phyloP scores from a whole-genome alignment of 1,284 basidiomycete genomes.

The Cystobasidium slooffiae region DNA sequence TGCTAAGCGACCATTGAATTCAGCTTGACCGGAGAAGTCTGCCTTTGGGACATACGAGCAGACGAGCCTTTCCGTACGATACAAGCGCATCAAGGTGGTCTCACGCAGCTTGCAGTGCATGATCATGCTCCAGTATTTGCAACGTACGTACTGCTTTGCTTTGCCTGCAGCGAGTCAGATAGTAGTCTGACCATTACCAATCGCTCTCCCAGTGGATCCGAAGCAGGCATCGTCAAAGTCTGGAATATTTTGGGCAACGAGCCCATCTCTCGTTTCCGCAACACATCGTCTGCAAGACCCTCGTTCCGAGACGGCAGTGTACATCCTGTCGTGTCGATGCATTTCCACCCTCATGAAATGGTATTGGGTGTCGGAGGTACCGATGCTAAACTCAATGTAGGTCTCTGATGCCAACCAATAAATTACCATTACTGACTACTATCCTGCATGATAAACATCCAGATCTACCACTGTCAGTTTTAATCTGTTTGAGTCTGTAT shows the following conservation, averaged over 20 bases:
- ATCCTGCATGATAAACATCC: no score
- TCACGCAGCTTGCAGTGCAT: slow-evolving; percentile 87
- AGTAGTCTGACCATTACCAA: neutral
- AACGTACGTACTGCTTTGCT: slow-evolving; percentile 65
- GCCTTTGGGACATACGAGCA: slow-evolving; percentile 87
- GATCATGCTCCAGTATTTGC: slow-evolving; percentile 83
- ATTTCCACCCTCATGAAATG: slow-evolving; percentile 55
- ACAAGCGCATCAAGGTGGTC: slow-evolving; percentile 70
- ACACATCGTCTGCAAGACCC: slow-evolving; percentile 38
- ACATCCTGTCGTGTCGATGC: slow-evolving; percentile 47
- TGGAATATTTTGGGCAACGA: slow-evolving; percentile 51
- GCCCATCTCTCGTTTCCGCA: slow-evolving; percentile 52
- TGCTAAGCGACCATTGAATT: slow-evolving; percentile 1
- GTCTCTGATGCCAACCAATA: no score
- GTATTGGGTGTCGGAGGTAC: slow-evolving; percentile 46
- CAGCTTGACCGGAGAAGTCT: slow-evolving; percentile 87
- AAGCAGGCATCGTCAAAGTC: slow-evolving; percentile 51
- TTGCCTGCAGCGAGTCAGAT: neutral
- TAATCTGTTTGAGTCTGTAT: no score
- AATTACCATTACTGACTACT: no score
- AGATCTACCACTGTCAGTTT: no score
- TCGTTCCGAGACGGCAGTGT: slow-evolving; percentile 28
- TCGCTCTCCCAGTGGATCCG: slow-evolving; percentile 36
- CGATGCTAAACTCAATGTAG: slow-evolving; percentile 44
- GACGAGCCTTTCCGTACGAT: slow-evolving; percentile 70